Evolutionary conservation across 148 eudicot genomes (phyloP), one percentile per base, ranked within the genome.

Genomic region (Cornus kousa): DNA sequence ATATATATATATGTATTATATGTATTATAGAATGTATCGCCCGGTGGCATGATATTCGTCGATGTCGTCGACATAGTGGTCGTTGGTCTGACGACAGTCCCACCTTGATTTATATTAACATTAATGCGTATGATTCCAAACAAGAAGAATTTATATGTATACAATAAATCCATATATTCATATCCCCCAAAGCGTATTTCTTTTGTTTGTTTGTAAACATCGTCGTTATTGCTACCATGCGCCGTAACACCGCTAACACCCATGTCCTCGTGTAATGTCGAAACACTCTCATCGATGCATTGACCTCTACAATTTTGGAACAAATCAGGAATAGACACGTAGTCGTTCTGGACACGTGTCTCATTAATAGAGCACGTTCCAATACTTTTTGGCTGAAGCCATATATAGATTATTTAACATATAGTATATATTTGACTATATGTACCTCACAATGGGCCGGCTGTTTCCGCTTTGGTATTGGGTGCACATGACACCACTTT

Each of bases 401-500:
- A 8, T 53, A 13, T 53, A 12, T 53, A 16, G 14, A 53, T 53
- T 53, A 53, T 53, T 2, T 53, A 53, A 53, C 59, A 53, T 53
- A 12, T 53, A 16, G 59, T 13, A 3, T 14, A 53, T 50, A 50
- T 50, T 8, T 50, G 2, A 50, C 2, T 50, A 10, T 53, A 12
- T 53, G 19, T 53, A 53, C 19, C 59, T 11, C 12, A 53, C 8
- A 53, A 53, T 1, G 59, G 59, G 59, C 59, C 59, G 59, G 59
- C 59, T 53, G 59, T 53, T 53, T 53, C 59, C 59, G 17, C 17
- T 11, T 43, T n/a, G 66, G 72, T 33, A 46, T 70, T 77, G 80
- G 70, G 74, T 59, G 33, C 32, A 70, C 74, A 70, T 69, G 80
- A 53, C 57, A 77, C 74, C 53, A 46, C 53, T 48, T 48, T 48